Evolutionary conservation across 257 asterid genomes (phyloP), one percentile per base, ranked within the genome.

Genomic region (Osmanthus fragrans): DNA sequence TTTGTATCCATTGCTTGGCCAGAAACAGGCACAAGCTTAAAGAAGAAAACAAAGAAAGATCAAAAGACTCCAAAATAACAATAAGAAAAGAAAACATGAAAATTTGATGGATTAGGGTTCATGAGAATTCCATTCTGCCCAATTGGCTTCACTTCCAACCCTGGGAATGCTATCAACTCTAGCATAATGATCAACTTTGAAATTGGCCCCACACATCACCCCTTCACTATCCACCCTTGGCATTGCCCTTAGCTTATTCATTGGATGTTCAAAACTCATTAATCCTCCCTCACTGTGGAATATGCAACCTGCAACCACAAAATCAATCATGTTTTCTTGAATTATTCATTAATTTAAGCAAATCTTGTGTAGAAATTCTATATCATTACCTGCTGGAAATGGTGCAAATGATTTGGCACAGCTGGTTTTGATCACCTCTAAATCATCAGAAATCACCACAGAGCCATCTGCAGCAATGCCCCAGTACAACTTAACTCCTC

Each of bases 161-260:
- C 97, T 87, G 0, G 98, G 98, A 30, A 94, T 92, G 84, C 96
- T 90, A 76, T 94, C 88, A n/a, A 90, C 92, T 60, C 95, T 90
- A 0, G 96, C 77, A 42, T 90, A 92, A 11, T 76, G 19, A 69
- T 92, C 97, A 13, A 92, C 97, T 77, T 87, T 90, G 85, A 94
- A 92, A 74, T 90, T 89, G 42, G 98, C 90, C 66, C 98, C 98
- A 73, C 98, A 90, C 78, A 90, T 78, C 0, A 68, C 96, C 0
- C 98, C 98, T 83, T 94, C 96, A 49, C 98, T 94, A 23, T 94
- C 98, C 12, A 94, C 87, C 76, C 98, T 78, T 1, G 94, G 96
- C 97, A 94, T 90, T 0, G 97, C 92, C 73, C 88, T 83, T 68
- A 94, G 79, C 86, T 81, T 90, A 64, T 94, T 81, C 96, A 89